Base-by-base conservation (phyloP, 148 eudicot species). In the Fagopyrum homotropicum region DNA sequence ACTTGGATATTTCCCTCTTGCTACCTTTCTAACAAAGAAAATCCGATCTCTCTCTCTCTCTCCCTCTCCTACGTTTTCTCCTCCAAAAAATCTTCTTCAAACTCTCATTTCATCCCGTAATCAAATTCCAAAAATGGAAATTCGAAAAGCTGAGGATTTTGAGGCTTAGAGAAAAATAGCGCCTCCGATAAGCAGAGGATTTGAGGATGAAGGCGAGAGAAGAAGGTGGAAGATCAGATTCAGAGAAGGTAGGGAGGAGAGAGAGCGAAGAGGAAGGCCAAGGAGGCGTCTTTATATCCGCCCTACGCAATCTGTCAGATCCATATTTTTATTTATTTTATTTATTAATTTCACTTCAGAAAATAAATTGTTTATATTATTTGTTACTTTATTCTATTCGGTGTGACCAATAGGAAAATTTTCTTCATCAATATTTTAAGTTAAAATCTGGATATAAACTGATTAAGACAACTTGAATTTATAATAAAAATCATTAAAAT, bases 231-330 rank as follows among this genome's bases (percentile, higher is more conserved):
- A 63, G 69, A 63, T 63, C n/a, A 63, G 69, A 63, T 63, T 63
- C 69, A 63, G 69, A 63, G 69, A 44, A 63, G 69, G 45, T 63
- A 29, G 69, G 45, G 22, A 55, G 19, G 61, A 9, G 61, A 56
- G 66, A 15, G 71, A 43, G 46, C 46, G 71, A 66, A 9, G 47
- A 40, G 30, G 19, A 66, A 35, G 71, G 71, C 45, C n/a, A 66
- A 35, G 47, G 47, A 66, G 45, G 71, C 71, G 71, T 11, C 71
- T 66, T 66, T 66, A 66, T 66, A 66, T 66, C 8, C 71, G 71
- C 47, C 71, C 6, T 43, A 66, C 47, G 71, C 45, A 66, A 66
- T 43, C 47, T 43, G 47, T 63, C 16, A 5, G 22, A 55, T 35
- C 40, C 40, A 4, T 57, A 22, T 57, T 22, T 22, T 22, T 22